Evolutionary conservation across 148 eudicot species (phyloP).

Genomic region (Rhododendron kiyosumense): DNA sequence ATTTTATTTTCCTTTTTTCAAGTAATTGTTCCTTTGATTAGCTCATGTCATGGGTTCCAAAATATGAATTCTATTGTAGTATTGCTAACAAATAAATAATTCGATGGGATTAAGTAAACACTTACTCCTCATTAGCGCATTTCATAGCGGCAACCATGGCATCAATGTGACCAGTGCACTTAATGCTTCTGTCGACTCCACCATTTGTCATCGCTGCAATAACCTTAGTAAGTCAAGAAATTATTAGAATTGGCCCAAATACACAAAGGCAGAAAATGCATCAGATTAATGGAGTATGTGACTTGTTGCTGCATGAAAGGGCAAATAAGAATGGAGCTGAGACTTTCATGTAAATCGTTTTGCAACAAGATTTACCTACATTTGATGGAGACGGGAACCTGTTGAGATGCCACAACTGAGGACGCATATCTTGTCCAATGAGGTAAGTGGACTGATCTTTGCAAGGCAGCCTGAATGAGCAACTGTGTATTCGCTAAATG

Average conservation of each 20-base stretch:
- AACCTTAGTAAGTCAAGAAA: constrained; percentile 14
- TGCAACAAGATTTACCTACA: too few relatives aligned
- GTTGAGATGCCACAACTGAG: constrained; percentile 49
- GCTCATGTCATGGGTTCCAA: not conserved
- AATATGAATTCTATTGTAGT: not conserved
- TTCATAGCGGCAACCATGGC: constrained; percentile 16
- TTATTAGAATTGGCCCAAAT: not conserved
- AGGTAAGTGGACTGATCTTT: constrained; percentile 33
- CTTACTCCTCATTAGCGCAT: constrained; percentile 27
- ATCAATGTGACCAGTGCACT: constrained; percentile 35
- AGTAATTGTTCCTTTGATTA: not conserved
- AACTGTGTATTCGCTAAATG: constrained; percentile 37
- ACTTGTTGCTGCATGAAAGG: not conserved
- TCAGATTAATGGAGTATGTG: not conserved
- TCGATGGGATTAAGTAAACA: not conserved
- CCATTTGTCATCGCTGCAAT: constrained; percentile 33
- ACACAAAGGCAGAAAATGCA: not conserved
- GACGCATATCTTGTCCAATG: constrained; percentile 35
- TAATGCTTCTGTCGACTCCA: constrained; percentile 36
- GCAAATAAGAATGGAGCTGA: too few relatives aligned
- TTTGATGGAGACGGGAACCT: constrained; percentile 13
- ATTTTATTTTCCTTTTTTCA: not conserved
- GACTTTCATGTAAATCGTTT: too few relatives aligned
- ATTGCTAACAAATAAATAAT: too few relatives aligned
- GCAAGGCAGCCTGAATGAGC: constrained; percentile 40